Percentiles rank a stretch among this genome's conserved stretches.
phyloP scores from a whole-genome alignment of 176 grass and related monocot genomes.

The Triticum monococcum region DNA sequence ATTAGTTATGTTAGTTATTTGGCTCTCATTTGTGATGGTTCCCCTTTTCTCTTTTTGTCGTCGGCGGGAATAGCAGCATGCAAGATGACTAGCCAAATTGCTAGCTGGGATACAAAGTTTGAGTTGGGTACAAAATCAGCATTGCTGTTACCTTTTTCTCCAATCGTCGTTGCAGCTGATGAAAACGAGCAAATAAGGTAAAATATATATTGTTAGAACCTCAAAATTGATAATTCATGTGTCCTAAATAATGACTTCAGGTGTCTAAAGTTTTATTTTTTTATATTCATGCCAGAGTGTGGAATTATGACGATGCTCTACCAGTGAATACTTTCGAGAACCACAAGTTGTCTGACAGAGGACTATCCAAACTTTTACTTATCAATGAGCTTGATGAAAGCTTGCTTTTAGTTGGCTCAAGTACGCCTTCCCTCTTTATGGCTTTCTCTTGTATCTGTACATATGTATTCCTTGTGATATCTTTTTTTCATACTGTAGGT shows the following conservation, averaged over 20 bases:
- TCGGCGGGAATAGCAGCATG: constrained; percentile 53
- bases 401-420: constrained; percentile 93
- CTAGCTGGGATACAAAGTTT: constrained; percentile 94
- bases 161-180: constrained; percentile 86
- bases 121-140: constrained; percentile 76
- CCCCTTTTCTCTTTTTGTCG: neutral
- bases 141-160: constrained; percentile 84
- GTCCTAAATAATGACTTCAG: constrained; percentile 11
- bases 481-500: constrained; percentile 47
- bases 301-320: constrained; percentile 79
- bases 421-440: constrained; percentile 42
- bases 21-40: constrained; percentile 22
- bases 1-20: constrained; percentile 27
- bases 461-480: constrained; percentile 28
- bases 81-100: constrained; percentile 94
- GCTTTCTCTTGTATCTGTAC: neutral
- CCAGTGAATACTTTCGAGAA: constrained; percentile 81
- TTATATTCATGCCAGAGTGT: constrained; percentile 66
- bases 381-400: constrained; percentile 96
- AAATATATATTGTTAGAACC: neutral
- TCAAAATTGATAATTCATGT: neutral
- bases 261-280: constrained; percentile 27
- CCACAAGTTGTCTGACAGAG: constrained; percentile 81
- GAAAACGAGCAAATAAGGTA: constrained; percentile 95
- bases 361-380: constrained; percentile 83